phyloP scores from a whole-genome alignment of 2,329 filamentous ascomycete genomes.

The Cyclaneusma minus region DNA sequence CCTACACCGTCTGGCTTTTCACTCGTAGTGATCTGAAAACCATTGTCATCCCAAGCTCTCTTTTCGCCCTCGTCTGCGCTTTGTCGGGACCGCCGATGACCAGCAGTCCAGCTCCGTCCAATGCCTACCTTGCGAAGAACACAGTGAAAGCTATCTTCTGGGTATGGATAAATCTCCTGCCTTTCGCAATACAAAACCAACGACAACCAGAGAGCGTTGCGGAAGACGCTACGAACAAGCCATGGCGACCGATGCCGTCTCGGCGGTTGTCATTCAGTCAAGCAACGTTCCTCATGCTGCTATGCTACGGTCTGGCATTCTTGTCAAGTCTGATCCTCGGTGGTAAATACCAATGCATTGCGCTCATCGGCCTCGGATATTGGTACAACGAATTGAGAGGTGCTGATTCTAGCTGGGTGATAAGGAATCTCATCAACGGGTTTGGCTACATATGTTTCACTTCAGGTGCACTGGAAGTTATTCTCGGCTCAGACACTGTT shows the following conservation, averaged over 20 bases:
- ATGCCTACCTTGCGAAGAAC: not conserved
- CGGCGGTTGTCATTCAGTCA: slow-evolving; percentile 9
- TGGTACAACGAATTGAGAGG: slow-evolving; percentile 18
- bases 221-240: slow-evolving; percentile 19
- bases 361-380: slow-evolving; percentile 12
- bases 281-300: slow-evolving; percentile 9
- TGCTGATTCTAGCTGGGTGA: slow-evolving; percentile 14
- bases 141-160: slow-evolving; percentile 9
- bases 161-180: slow-evolving; percentile 16
- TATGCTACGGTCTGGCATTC: slow-evolving; percentile 5
- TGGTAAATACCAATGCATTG: slow-evolving; percentile 6
- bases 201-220: slow-evolving; percentile 9
- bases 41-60: slow-evolving; percentile 8
- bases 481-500: not conserved
- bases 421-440: slow-evolving; percentile 18
- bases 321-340: slow-evolving; percentile 8
- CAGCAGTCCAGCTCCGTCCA: not conserved
- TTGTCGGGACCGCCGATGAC: not conserved
- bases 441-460: slow-evolving; percentile 15
- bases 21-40: slow-evolving; percentile 13
- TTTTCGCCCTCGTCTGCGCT: slow-evolving; percentile 9
- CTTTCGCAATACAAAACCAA: slow-evolving; percentile 18
- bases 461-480: slow-evolving; percentile 16
- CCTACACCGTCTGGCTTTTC: slow-evolving; percentile 11
- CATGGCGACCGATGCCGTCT: slow-evolving; percentile 17